phyloP scores from a whole-genome alignment of 78 protist genomes.

The Pigoraptor vietnamica region DNA sequence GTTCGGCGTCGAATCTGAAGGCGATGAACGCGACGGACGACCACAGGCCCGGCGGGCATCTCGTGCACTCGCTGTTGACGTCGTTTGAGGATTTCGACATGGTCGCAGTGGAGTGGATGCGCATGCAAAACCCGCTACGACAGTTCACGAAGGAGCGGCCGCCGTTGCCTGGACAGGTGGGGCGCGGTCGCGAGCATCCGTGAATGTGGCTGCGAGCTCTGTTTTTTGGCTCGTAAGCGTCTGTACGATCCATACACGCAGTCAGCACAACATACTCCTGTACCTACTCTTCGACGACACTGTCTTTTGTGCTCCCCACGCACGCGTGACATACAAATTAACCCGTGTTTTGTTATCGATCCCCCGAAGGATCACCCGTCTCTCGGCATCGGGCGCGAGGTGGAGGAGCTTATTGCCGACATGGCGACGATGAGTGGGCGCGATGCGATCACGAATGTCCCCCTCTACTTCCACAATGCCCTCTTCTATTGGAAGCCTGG shows the following conservation, averaged over 20 bases:
- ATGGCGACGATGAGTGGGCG: background rate
- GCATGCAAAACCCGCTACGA: background rate
- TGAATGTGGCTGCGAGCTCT: background rate
- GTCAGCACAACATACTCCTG: background rate
- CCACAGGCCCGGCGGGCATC: background rate
- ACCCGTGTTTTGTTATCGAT: too few relatives aligned
- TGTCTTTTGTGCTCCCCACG: too few relatives aligned
- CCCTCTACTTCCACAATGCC: slow-evolving; percentile 33
- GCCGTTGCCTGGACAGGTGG: background rate
- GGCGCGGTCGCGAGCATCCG: background rate
- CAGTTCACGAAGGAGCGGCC: background rate
- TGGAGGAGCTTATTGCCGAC: background rate
- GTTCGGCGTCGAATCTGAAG: background rate
- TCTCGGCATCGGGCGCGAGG: background rate
- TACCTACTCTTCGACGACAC: background rate
- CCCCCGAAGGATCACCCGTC: slow-evolving; percentile 18
- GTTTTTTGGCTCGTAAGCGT: background rate
- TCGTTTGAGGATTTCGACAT: background rate
- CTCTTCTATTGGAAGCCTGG: background rate
- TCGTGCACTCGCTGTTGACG: background rate
- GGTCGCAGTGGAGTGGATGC: slow-evolving; percentile 11
- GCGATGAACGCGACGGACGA: background rate
- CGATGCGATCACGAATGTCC: slow-evolving; percentile 10
- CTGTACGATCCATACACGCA: background rate
- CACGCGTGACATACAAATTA: background rate